A percentile compares a stretch with the other conserved stretches of the same genome.
These are phyloP conservation scores for Mortierella sp. DNA, from an alignment of 371 early-diverging fungal genomes.

Conservation along the genomic window DNA sequence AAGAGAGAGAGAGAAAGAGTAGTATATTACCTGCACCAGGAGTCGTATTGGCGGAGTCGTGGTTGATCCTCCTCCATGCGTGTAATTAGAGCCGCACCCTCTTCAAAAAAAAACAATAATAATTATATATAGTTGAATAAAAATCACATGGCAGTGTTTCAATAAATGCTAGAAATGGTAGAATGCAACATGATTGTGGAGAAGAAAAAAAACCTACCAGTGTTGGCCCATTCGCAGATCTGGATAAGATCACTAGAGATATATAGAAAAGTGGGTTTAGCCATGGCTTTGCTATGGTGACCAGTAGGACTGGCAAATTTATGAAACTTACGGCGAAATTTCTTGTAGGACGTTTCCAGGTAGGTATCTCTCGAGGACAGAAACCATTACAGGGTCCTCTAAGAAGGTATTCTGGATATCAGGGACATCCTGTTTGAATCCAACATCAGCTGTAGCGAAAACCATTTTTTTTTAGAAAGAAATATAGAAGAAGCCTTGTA, in stretches of 20 bases:
- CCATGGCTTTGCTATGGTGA: background rate
- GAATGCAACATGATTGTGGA: conserved; percentile 17
- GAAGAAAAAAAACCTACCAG: conserved; percentile 20
- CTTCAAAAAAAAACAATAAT: conserved; percentile 2
- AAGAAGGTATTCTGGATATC: conserved; percentile 65
- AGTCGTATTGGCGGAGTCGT: conserved; percentile 74
- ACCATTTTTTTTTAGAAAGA: conserved; percentile 19
- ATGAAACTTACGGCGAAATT: conserved; percentile 58
- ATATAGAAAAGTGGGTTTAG: background rate
- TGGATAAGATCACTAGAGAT: conserved; percentile 36
- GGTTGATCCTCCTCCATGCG: conserved; percentile 66
- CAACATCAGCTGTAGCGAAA: conserved; percentile 50
- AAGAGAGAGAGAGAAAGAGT: background rate
- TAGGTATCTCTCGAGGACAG: conserved; percentile 62
- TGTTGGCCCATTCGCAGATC: conserved; percentile 50
- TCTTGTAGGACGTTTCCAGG: conserved; percentile 59
- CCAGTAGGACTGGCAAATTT: background rate
- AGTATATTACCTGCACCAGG: conserved; percentile 66
- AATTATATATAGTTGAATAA: background rate
- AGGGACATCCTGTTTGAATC: conserved; percentile 66
- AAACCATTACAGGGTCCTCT: conserved; percentile 65
- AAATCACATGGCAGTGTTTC: background rate
- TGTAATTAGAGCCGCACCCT: conserved; percentile 28
- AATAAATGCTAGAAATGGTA: background rate
- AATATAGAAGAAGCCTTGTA: background rate